phyloP scores from a whole-genome alignment of 495 filamentous ascomycete species.

The Chaetomium cochliodes region DNA sequence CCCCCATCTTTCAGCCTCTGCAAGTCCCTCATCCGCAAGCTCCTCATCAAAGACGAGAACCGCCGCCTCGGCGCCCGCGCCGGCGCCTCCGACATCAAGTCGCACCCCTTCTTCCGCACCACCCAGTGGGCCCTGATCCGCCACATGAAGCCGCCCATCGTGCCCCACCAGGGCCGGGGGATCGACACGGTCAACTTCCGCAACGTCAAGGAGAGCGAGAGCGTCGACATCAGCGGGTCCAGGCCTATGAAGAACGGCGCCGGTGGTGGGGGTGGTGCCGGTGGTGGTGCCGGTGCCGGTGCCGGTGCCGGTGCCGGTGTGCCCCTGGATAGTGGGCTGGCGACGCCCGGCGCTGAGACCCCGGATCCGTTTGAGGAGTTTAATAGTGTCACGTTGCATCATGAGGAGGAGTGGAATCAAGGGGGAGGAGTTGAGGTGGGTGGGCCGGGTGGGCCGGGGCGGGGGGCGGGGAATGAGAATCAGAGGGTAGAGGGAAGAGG shows the following conservation, averaged over 20 bases:
- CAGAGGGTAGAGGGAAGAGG: too few relatives aligned
- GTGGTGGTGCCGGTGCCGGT: slow-evolving; percentile 55
- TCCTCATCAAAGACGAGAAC: slow-evolving; percentile 97
- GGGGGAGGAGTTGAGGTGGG: not conserved
- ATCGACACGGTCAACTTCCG: slow-evolving; percentile 96
- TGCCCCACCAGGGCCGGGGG: slow-evolving; percentile 86
- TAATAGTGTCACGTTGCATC: slow-evolving; percentile 95
- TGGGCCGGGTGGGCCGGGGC: too few relatives aligned
- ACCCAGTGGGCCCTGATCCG: slow-evolving; percentile 97
- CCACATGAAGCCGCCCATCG: slow-evolving; percentile 98
- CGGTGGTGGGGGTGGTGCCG: too few relatives aligned
- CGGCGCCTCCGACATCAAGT: slow-evolving; percentile 94
- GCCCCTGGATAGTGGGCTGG: slow-evolving; percentile 77
- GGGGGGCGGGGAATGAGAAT: not conserved
- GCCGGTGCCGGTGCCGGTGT: too few relatives aligned
- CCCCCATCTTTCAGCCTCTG: slow-evolving; percentile 71
- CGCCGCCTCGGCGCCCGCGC: slow-evolving; percentile 91
- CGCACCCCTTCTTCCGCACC: slow-evolving; percentile 90
- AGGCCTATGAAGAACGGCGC: slow-evolving; percentile 38
- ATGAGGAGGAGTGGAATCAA: slow-evolving; percentile 73
- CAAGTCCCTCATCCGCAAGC: slow-evolving; percentile 94
- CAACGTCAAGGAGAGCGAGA: slow-evolving; percentile 94
- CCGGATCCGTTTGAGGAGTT: slow-evolving; percentile 98
- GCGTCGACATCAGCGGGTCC: slow-evolving; percentile 81
- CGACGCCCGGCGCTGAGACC: slow-evolving; percentile 78